Conservation (phyloP, 2,329 filamentous ascomycete genomes). For the Cercospora canescens region DNA sequence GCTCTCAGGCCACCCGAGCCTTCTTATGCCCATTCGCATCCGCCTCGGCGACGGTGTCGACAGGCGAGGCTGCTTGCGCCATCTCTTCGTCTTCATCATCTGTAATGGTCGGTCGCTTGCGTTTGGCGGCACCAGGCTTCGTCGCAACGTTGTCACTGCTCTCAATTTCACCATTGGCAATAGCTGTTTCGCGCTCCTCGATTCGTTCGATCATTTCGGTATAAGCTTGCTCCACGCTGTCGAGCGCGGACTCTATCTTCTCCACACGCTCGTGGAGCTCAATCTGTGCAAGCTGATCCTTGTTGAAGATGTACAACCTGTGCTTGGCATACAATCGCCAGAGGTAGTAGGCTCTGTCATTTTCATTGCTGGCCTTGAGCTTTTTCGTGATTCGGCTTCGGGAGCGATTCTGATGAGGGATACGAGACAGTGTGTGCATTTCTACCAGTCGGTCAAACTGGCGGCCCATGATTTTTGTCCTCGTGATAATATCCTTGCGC, state of each 20-base stretch:
- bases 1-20: conserved; percentile 14
- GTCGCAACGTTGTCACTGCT: neutral
- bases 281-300: conserved; percentile 68
- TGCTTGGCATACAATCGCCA: conserved; percentile 78
- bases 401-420: conserved; percentile 51
- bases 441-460: conserved; percentile 75
- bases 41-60: neutral
- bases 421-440: conserved; percentile 67
- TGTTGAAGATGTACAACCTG: conserved; percentile 73
- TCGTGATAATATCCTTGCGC: conserved; percentile 58
- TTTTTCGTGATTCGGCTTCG: conserved; percentile 47
- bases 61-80: conserved; percentile 17
- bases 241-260: conserved; percentile 69
- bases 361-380: conserved; percentile 52
- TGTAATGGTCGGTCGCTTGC: conserved; percentile 23
- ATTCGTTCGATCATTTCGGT: conserved; percentile 60
- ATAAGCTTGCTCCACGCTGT: conserved; percentile 71
- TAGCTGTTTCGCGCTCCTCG: conserved; percentile 36
- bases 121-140: conserved; percentile 15
- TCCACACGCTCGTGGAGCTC: conserved; percentile 68
- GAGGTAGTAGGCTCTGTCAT: conserved; percentile 65
- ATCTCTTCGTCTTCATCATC: conserved; percentile 28
- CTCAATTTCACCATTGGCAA: conserved; percentile 18
- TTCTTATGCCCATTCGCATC: conserved; percentile 24
- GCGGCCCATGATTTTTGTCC: conserved; percentile 71